A percentile compares a stretch with the other conserved stretches of the same genome.
Conservation (phyloP, 2,329 filamentous ascomycete species). For the Neurospora crassa region DNA sequence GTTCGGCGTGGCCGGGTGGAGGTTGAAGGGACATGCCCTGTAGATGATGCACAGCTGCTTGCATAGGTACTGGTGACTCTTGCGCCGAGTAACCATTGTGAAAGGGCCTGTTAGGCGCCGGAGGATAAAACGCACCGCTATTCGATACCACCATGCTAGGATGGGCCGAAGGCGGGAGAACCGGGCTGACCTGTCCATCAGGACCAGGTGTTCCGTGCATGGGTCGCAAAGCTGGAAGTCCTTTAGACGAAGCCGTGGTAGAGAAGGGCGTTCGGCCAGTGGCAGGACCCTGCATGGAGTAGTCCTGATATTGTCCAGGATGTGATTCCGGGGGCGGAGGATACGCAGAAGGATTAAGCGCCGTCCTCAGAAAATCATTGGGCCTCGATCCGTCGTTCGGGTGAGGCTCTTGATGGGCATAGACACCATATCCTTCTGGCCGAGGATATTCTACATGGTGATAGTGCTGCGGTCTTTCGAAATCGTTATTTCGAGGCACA, state of each 20-base stretch:
- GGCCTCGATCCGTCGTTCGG: slow-evolving; percentile 10
- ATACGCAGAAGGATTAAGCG: slow-evolving; percentile 26
- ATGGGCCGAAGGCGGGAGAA: slow-evolving; percentile 8
- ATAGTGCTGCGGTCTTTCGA: neutral
- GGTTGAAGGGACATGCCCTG: slow-evolving; percentile 9
- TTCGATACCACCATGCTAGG: slow-evolving; percentile 22
- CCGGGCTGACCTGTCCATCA: slow-evolving; percentile 15
- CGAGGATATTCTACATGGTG: slow-evolving; percentile 3
- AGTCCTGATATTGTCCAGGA: slow-evolving; percentile 5
- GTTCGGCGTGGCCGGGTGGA: slow-evolving; percentile 7
- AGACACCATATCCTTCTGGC: slow-evolving; percentile 7
- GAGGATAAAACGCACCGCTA: slow-evolving; percentile 27
- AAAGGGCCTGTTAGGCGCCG: slow-evolving; percentile 24
- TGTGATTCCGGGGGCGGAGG: slow-evolving; percentile 15
- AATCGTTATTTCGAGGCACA: neutral
- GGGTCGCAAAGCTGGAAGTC: slow-evolving; percentile 27
- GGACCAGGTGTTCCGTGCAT: slow-evolving; percentile 20
- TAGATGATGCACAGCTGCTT: slow-evolving; percentile 15
- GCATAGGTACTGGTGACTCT: slow-evolving; percentile 21
- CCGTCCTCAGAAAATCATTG: slow-evolving; percentile 28
- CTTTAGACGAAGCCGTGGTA: slow-evolving; percentile 18
- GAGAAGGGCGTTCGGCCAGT: slow-evolving; percentile 24
- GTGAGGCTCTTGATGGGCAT: slow-evolving; percentile 11
- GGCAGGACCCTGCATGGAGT: neutral
- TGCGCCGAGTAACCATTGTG: slow-evolving; percentile 26